Percentiles rank a stretch among this genome's conserved stretches.
These are phyloP conservation scores for Leptomonas pyrrhocoris DNA, from an alignment of 208 protist genomes.

Conservation along the genomic window DNA sequence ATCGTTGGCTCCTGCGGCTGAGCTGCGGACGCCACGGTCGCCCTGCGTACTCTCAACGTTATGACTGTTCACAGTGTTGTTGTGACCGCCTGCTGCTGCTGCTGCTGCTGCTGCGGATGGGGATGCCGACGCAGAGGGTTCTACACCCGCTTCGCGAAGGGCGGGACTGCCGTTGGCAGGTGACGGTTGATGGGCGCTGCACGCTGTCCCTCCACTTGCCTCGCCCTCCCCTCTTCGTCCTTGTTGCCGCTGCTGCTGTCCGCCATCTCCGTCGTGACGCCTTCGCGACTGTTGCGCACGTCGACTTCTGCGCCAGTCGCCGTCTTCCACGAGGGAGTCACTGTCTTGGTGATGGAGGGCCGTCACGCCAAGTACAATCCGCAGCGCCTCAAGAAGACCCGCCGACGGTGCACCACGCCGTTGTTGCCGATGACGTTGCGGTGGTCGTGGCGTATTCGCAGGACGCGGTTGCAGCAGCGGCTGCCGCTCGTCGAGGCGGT, in stretches of 20 bases:
- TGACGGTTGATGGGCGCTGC: background rate
- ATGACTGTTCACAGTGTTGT: background rate
- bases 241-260: too few species aligned
- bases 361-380: slow-evolving; percentile 1
- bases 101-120: background rate
- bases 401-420: background rate
- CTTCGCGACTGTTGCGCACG: too few species aligned
- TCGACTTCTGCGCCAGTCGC: too few species aligned
- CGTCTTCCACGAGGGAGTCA: too few species aligned
- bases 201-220: background rate
- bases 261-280: background rate
- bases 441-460: background rate
- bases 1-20: slow-evolving; percentile 2
- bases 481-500: slow-evolving; percentile 2
- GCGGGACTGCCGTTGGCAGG: background rate
- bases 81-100: background rate
- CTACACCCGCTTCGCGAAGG: background rate
- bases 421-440: background rate
- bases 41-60: background rate
- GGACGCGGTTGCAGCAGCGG: background rate
- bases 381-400: slow-evolving; percentile 5
- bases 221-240: too few species aligned
- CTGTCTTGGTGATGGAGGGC: background rate
- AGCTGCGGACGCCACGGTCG: background rate
- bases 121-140: background rate